Conservation (phyloP, 768 basidiomycete genomes). For the Macrolepiota dolichaula region DNA sequence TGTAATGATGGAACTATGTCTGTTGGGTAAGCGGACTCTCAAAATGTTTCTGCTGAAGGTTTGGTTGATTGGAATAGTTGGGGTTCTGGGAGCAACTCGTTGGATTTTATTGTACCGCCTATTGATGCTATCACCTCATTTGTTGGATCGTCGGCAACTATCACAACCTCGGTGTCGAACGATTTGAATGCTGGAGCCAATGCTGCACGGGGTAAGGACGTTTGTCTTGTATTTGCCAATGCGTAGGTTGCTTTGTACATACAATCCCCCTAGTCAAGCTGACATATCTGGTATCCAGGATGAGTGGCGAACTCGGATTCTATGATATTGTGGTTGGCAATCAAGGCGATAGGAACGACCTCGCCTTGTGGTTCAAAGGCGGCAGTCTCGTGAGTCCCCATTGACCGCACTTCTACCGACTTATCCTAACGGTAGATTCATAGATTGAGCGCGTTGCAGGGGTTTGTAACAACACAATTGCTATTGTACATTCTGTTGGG, state of each 20-base stretch:
- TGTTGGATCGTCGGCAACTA: constrained; percentile 32
- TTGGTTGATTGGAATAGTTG: constrained; percentile 27
- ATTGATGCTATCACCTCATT: constrained; percentile 42
- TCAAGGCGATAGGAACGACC: constrained; percentile 55
- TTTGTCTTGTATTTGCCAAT: constrained; percentile 60
- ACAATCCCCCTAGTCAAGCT: constrained; percentile 19
- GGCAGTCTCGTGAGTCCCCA: constrained; percentile 37
- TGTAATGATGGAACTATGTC: constrained; percentile 59
- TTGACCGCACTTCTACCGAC: neutral
- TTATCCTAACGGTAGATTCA: constrained; percentile 26
- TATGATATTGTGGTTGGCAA: constrained; percentile 64
- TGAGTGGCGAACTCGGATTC: constrained; percentile 49
- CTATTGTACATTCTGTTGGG: constrained; percentile 77
- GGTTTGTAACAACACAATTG: constrained; percentile 73
- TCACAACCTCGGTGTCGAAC: constrained; percentile 43
- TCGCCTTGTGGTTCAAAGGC: constrained; percentile 56
- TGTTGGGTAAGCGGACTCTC: constrained; percentile 43
- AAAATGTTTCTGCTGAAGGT: neutral
- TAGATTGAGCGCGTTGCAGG: constrained; percentile 57
- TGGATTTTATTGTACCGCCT: constrained; percentile 43
- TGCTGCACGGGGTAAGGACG: constrained; percentile 47
- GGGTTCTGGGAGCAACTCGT: constrained; percentile 48
- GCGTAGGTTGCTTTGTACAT: constrained; percentile 30
- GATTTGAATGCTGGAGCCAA: constrained; percentile 32
- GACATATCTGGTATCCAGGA: constrained; percentile 26